Base-by-base conservation (phyloP, 768 basidiomycete genomes). In the Suillus subalutaceus region DNA sequence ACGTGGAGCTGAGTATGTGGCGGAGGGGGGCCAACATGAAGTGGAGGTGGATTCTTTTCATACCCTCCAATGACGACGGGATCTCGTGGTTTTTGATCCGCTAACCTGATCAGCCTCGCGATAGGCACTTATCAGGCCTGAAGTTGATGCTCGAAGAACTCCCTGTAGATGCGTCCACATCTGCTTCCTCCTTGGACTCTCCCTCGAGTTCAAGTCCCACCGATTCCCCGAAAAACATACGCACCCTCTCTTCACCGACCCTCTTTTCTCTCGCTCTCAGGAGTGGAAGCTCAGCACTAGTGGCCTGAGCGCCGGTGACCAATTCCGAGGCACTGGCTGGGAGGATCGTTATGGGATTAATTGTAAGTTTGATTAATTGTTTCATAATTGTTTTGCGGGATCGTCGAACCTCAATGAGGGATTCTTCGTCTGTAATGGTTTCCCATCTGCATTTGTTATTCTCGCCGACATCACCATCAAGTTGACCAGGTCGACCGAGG, bases 341-440 rank as follows among this genome's bases (percentile, higher is more conserved):
- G 83, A 86, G 50, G 90, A 96, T 79, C 96, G 96, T 9, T 97
- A 96, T 80, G 96, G 96, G 1, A 91, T 97, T 70, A 97, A 94
- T 74, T 98, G 95, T 95, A 74, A 72, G 91, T 83, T 23, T 48
- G 4, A 46, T 32, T 41, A 48, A 32, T 57, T 37, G 16, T 15
- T 61, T 58, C 59, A 12, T 48, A 4, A 26, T 40, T 15, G 38
- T 41, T 46, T 37, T 30, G 12, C 30, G 8, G 48, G 15, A 12
- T 32, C 15, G 10, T 35, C 32, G 18, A 56, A 35, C 32, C 9
- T 56, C 10, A 3, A 3, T 5, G 32, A 18, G 32, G 18, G 8
- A 32, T 32, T 60, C 18, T 55, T 20, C 50, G 6, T 38, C 30
- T 18, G 40, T 13, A 35, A 53, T 30, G 8, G 7, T 18, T n/a